Evolutionary conservation across 2,329 filamentous ascomycete species (phyloP).

Genomic region (Moelleriella libera): DNA sequence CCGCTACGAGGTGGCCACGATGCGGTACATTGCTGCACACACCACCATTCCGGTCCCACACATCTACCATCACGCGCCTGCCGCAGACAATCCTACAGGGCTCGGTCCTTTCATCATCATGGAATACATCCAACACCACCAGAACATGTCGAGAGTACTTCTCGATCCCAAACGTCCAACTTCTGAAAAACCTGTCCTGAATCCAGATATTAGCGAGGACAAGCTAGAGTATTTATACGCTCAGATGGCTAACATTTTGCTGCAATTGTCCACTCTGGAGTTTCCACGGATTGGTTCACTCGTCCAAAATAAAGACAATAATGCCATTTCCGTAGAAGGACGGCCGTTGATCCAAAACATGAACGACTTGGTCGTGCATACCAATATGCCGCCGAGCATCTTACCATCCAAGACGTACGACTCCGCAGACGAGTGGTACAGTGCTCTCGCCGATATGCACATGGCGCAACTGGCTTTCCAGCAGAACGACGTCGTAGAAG

Average conservation of each 20-base stretch:
- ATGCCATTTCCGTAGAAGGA: conserved; percentile 12
- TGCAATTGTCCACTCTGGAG: conserved; percentile 20
- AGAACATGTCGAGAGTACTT: conserved; percentile 14
- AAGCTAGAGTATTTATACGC: conserved; percentile 20
- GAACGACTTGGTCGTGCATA: conserved; percentile 17
- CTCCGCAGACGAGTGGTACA: conserved; percentile 16
- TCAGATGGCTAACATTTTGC: conserved; percentile 25
- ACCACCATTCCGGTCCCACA: conserved; percentile 20
- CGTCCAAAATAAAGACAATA: conserved; percentile 9
- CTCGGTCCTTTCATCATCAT: conserved; percentile 23
- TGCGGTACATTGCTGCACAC: conserved; percentile 15
- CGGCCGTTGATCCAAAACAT: conserved; percentile 24
- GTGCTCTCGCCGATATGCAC: conserved; percentile 20
- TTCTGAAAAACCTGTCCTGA: conserved; percentile 14
- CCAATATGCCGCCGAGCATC: conserved; percentile 8
- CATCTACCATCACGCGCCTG: conserved; percentile 15
- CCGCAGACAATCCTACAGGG: conserved; percentile 16
- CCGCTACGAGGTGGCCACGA: conserved; percentile 19
- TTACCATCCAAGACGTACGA: conserved; percentile 14
- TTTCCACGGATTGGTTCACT: conserved; percentile 24
- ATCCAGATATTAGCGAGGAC: conserved; percentile 17
- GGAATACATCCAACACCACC: conserved; percentile 17
- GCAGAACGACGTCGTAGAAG: conserved; percentile 20
- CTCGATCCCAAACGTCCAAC: conserved; percentile 10
- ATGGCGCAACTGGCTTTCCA: conserved; percentile 21